Evolutionary conservation across 345 rosid species (phyloP).

Genomic region (Crucihimalaya himalaica): DNA sequence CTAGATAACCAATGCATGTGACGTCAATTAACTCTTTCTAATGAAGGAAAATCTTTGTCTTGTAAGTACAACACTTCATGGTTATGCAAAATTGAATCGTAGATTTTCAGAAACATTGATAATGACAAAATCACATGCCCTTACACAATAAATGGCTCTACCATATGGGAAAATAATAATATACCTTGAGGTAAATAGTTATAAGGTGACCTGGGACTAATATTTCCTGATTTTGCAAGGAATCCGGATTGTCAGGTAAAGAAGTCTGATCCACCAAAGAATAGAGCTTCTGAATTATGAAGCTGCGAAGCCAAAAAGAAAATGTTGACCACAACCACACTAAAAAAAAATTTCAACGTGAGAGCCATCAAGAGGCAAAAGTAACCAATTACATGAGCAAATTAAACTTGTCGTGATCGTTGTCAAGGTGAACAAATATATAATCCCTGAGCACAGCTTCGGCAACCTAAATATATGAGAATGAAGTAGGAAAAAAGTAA

Average conservation of each 20-base stretch:
- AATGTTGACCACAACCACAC: slow-evolving; percentile 20
- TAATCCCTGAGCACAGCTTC: slow-evolving; percentile 68
- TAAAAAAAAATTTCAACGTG: slow-evolving; percentile 10
- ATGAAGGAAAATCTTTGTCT: slow-evolving; percentile 7
- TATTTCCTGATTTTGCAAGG: slow-evolving; percentile 95
- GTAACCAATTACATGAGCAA: slow-evolving; percentile 67
- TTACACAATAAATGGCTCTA: slow-evolving; percentile 7
- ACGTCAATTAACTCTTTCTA: slow-evolving; percentile 1
- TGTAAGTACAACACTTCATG: slow-evolving; percentile 15
- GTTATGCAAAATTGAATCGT: not conserved
- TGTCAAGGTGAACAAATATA: slow-evolving; percentile 78
- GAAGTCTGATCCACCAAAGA: slow-evolving; percentile 95
- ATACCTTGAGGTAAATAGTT: slow-evolving; percentile 87
- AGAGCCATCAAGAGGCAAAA: slow-evolving; percentile 14
- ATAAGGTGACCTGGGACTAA: slow-evolving; percentile 93
- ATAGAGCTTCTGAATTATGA: slow-evolving; percentile 94
- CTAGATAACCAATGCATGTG: slow-evolving; percentile 41
- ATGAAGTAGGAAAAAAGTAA: not conserved
- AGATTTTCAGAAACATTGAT: slow-evolving; percentile 32
- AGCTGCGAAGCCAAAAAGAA: slow-evolving; percentile 53
- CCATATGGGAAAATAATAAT: slow-evolving; percentile 6
- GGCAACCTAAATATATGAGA: slow-evolving; percentile 59
- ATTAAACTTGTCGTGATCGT: slow-evolving; percentile 88
- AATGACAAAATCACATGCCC: not conserved
- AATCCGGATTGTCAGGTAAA: slow-evolving; percentile 78